phyloP scores from a whole-genome alignment of 176 grass and related monocot genomes.

The Leersia perrieri region DNA sequence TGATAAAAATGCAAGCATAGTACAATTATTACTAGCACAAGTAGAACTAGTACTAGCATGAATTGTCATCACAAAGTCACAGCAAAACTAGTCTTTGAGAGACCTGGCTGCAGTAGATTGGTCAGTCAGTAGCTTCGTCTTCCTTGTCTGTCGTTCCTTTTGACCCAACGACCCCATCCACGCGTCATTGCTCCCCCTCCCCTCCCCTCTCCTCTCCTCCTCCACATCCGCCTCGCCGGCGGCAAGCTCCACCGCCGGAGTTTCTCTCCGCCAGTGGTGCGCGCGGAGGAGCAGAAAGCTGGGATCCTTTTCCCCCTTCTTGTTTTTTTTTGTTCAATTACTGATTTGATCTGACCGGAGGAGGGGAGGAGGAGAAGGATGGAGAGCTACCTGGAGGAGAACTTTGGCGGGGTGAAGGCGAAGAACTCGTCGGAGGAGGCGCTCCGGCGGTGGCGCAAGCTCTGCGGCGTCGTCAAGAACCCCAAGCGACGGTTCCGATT shows the following conservation, averaged over 20 bases:
- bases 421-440: conserved; percentile 88
- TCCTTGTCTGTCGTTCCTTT: neutral
- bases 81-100: too few relatives aligned
- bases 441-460: conserved; percentile 75
- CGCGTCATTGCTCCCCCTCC: neutral
- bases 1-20: too few relatives aligned
- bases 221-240: neutral
- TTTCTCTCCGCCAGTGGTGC: too few relatives aligned
- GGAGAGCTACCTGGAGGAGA: conserved; percentile 69
- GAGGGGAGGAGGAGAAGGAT: neutral
- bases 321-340: too few relatives aligned
- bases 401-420: conserved; percentile 53
- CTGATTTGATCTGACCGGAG: neutral
- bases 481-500: conserved; percentile 93
- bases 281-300: neutral
- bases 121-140: neutral
- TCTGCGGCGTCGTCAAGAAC: conserved; percentile 92
- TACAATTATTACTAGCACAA: too few relatives aligned
- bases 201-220: neutral
- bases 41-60: too few relatives aligned
- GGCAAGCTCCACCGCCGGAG: neutral
- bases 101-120: neutral
- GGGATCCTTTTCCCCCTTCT: neutral
- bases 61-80: too few relatives aligned
- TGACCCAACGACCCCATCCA: neutral